Conservation (phyloP, 1,139 yeast genomes). For the Scheffersomyces insectosa region DNA sequence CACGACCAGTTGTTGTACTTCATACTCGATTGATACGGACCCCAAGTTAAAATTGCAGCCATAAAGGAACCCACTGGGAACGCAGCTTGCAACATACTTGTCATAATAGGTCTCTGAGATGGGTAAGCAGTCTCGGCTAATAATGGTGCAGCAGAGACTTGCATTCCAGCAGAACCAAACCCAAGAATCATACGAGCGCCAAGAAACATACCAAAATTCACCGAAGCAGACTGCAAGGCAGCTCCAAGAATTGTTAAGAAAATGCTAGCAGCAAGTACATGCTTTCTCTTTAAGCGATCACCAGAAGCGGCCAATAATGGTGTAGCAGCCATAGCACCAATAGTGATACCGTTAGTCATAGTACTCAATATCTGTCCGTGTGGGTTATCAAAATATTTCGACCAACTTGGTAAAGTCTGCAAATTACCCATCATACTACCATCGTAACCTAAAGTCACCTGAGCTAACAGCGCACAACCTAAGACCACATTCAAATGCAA, state of each 20-base stretch:
- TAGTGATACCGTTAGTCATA: constrained; percentile 15
- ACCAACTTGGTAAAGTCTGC: constrained; percentile 13
- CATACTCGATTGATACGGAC: constrained; percentile 8
- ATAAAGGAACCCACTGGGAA: constrained; percentile 26
- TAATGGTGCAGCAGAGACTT: constrained; percentile 33
- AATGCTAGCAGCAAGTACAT: constrained; percentile 13
- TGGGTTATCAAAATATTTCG: constrained; percentile 13
- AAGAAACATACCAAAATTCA: constrained; percentile 43
- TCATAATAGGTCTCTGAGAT: constrained; percentile 25
- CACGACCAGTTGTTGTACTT: constrained; percentile 17
- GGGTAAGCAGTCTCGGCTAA: constrained; percentile 38
- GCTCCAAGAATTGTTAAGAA: constrained; percentile 38
- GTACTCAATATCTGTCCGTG: constrained; percentile 14
- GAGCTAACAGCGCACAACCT: constrained; percentile 2
- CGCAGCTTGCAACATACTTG: constrained; percentile 11
- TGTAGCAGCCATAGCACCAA: constrained; percentile 9
- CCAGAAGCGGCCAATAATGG: neutral
- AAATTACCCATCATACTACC: constrained; percentile 17
- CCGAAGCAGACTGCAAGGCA: constrained; percentile 31
- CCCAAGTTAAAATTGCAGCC: constrained; percentile 24
- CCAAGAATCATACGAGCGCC: constrained; percentile 51
- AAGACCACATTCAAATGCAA: constrained; percentile 3
- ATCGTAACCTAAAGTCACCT: constrained; percentile 12
- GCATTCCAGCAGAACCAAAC: constrained; percentile 32
- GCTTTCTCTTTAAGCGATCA: constrained; percentile 1